A percentile compares a stretch with the other conserved stretches of the same genome.
Evolutionary conservation across 768 basidiomycete species (phyloP).

Genomic region (Hypholoma fasciculare): DNA sequence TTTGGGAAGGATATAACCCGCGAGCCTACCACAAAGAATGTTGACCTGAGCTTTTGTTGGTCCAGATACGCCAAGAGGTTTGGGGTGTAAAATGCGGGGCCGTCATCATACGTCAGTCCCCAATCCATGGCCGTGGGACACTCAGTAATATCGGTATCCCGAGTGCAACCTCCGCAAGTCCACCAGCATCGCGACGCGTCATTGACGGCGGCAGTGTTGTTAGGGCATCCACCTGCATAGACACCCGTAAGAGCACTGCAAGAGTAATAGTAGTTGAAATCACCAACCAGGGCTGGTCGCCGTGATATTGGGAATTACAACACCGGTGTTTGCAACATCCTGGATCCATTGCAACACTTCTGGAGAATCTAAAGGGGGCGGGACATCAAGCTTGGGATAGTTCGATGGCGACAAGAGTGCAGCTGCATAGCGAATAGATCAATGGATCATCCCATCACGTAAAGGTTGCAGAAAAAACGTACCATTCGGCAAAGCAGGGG

Average conservation of each 20-base stretch:
- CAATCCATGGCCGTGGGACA: constrained; percentile 68
- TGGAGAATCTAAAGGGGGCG: constrained; percentile 59
- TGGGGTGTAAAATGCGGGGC: constrained; percentile 78
- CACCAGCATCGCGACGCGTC: constrained; percentile 72
- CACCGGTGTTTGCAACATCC: constrained; percentile 55
- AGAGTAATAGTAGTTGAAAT: neutral
- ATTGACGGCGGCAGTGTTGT: constrained; percentile 54
- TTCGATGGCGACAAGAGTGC: constrained; percentile 35
- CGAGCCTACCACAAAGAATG: constrained; percentile 89
- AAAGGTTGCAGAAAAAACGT: constrained; percentile 14
- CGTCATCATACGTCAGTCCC: constrained; percentile 72
- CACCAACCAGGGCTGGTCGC: constrained; percentile 40
- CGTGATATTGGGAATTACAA: constrained; percentile 56
- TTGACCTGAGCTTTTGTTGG: constrained; percentile 64
- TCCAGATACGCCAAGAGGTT: constrained; percentile 72
- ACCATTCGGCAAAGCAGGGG: constrained; percentile 63
- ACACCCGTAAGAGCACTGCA: constrained; percentile 5
- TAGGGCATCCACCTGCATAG: constrained; percentile 53
- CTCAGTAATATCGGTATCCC: constrained; percentile 65
- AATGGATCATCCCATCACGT: neutral
- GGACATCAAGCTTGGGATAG: constrained; percentile 67
- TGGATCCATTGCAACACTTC: constrained; percentile 73
- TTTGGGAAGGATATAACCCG: constrained; percentile 70
- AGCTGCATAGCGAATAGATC: neutral
- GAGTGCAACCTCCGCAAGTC: constrained; percentile 75